A percentile compares a stretch with the other conserved stretches of the same genome.
These are phyloP conservation scores for Catunica adiposa DNA, from an alignment of 2,329 filamentous ascomycete species.

Conservation along the genomic window DNA sequence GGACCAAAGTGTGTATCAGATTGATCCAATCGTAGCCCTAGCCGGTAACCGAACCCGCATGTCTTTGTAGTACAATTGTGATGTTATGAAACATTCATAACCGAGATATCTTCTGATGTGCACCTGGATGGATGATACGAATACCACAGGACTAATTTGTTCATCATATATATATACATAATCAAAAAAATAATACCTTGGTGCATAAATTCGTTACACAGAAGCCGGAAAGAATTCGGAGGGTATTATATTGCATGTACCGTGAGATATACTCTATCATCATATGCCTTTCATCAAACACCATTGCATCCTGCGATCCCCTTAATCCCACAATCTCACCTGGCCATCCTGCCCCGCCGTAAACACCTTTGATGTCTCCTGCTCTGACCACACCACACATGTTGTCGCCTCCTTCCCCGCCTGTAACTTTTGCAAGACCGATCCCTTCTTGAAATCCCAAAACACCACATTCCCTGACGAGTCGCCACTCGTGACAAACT, in stretches of 20 bases:
- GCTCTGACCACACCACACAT: slow-evolving; percentile 90
- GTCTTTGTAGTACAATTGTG: background rate
- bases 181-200: no score
- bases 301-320: background rate
- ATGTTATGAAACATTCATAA: slow-evolving; percentile 6
- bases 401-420: slow-evolving; percentile 69
- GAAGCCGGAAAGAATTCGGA: background rate
- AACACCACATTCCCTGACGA: slow-evolving; percentile 81
- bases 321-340: slow-evolving; percentile 82
- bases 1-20: background rate
- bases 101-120: slow-evolving; percentile 1
- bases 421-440: slow-evolving; percentile 94
- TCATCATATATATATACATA: no score
- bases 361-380: slow-evolving; percentile 86
- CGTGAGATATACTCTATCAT: background rate
- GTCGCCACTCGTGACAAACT: slow-evolving; percentile 78
- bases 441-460: slow-evolving; percentile 99
- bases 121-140: background rate
- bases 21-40: background rate
- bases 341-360: slow-evolving; percentile 79
- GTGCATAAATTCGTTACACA: no score
- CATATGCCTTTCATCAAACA: background rate
- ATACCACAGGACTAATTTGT: no score
- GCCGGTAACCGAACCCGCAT: background rate
- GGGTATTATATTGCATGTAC: background rate